Conservation (phyloP, 352 stramenopile species). For the Phytophthora cryptogea region DNA sequence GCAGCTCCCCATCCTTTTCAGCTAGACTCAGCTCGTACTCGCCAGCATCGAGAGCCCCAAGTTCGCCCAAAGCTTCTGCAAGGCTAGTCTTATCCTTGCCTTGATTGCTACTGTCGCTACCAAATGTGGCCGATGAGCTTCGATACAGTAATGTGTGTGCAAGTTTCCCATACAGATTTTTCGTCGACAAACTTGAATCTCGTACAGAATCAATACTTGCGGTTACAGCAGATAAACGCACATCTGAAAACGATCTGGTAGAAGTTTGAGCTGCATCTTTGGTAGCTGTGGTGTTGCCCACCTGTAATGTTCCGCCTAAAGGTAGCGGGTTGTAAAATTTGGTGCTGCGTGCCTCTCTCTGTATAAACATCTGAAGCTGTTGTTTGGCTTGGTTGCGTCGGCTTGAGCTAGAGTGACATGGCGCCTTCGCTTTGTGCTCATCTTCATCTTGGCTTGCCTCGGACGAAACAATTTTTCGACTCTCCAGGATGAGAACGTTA, state of each 20-base stretch:
- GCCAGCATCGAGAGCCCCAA: slow-evolving; percentile 62
- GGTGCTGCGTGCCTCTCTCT: slow-evolving; percentile 45
- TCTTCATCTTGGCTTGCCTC: slow-evolving; percentile 17
- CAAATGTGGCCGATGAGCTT: slow-evolving; percentile 35
- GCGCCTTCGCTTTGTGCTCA: background rate
- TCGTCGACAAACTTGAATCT: slow-evolving; percentile 21
- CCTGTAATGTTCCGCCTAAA: slow-evolving; percentile 8
- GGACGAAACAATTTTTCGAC: slow-evolving; percentile 31
- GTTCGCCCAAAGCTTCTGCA: slow-evolving; percentile 65
- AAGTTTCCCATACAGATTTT: slow-evolving; percentile 45
- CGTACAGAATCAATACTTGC: slow-evolving; percentile 36
- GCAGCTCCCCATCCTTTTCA: slow-evolving; percentile 50
- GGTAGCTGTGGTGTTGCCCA: background rate
- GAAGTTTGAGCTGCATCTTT: slow-evolving; percentile 1
- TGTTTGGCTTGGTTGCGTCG: slow-evolving; percentile 33
- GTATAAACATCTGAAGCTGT: slow-evolving; percentile 69
- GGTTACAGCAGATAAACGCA: slow-evolving; percentile 33
- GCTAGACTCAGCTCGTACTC: slow-evolving; percentile 69
- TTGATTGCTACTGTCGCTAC: slow-evolving; percentile 6
- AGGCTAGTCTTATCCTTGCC: slow-evolving; percentile 35
- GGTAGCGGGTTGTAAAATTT: slow-evolving; percentile 58
- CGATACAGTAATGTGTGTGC: slow-evolving; percentile 59
- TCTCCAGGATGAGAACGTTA: slow-evolving; percentile 52
- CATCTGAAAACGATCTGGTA: slow-evolving; percentile 16
- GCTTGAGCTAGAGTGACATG: background rate